A percentile compares a stretch with the other conserved stretches of the same genome.
Evolutionary conservation across 108 stramenopile genomes (phyloP).

Genomic region (Fistulifera pelliculosa): DNA sequence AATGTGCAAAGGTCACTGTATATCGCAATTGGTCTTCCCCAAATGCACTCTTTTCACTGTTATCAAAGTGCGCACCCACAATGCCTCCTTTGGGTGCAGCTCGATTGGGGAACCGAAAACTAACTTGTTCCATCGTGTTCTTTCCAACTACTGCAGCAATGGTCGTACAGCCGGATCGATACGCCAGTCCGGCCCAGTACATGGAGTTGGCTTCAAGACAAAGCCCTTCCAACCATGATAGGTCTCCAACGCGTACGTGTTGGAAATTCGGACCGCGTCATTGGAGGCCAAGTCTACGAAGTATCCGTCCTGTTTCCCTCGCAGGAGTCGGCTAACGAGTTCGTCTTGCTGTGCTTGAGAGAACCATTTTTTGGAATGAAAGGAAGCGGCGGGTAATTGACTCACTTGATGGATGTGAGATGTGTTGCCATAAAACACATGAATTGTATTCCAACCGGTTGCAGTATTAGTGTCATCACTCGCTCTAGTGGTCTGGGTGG

Average conservation of each 20-base stretch:
- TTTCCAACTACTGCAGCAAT: slow-evolving; percentile 36
- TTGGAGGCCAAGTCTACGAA: slow-evolving; percentile 38
- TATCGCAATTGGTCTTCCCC: slow-evolving; percentile 13
- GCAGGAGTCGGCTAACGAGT: slow-evolving; percentile 10
- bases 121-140: slow-evolving; percentile 24
- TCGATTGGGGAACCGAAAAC: slow-evolving; percentile 17
- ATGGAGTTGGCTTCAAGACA: slow-evolving; percentile 45
- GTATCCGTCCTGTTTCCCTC: slow-evolving; percentile 22
- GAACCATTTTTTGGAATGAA: slow-evolving; percentile 9
- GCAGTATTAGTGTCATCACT: neutral
- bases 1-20: slow-evolving; percentile 39
- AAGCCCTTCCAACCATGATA: slow-evolving; percentile 35
- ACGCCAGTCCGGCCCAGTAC: slow-evolving; percentile 42
- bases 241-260: slow-evolving; percentile 32
- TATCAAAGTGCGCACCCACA: slow-evolving; percentile 41
- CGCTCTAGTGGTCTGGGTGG: no score
- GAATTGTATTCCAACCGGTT: slow-evolving; percentile 12
- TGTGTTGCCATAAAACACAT: slow-evolving; percentile 15
- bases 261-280: slow-evolving; percentile 21
- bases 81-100: slow-evolving; percentile 34
- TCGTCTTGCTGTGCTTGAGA: slow-evolving; percentile 24
- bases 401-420: slow-evolving; percentile 3
- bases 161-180: slow-evolving; percentile 23
- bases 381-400: slow-evolving; percentile 7
- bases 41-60: slow-evolving; percentile 5